A percentile compares a stretch with the other conserved stretches of the same genome.
Conservation (phyloP, 2,329 filamentous ascomycete genomes). For the Lomentospora prolificans region DNA sequence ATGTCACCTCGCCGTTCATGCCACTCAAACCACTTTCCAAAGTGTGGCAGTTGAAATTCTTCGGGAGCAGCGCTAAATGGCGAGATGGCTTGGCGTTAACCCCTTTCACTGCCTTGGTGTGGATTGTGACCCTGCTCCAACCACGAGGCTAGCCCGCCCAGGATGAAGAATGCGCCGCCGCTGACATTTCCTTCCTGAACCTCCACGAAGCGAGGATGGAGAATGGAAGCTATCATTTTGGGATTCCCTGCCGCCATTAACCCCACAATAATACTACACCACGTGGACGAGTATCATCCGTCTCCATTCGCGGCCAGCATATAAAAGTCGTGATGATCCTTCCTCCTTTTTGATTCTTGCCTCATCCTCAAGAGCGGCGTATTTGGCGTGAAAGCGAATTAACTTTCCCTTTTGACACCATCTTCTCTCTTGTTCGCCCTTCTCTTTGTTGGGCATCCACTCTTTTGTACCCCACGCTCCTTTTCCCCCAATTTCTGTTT, state of each 20-base stretch:
- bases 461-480: conserved; percentile 10
- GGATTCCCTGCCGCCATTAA: neutral
- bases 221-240: neutral
- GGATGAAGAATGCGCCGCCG: neutral
- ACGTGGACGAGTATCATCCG: conserved; percentile 6
- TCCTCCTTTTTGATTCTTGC: conserved; percentile 2
- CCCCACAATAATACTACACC: neutral
- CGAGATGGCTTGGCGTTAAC: neutral
- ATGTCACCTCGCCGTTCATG: neutral
- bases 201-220: neutral
- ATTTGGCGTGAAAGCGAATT: neutral
- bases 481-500: neutral
- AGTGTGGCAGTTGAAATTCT: neutral
- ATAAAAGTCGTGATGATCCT: conserved; percentile 7
- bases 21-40: neutral
- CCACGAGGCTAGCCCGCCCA: neutral
- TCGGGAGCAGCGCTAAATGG: neutral
- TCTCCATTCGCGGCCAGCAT: neutral
- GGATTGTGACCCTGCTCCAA: neutral
- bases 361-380: conserved; percentile 9
- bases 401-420: neutral
- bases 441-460: conserved; percentile 10
- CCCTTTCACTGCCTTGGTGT: neutral
- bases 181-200: neutral
- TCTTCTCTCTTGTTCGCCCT: neutral